Evolutionary conservation across 768 basidiomycete species (phyloP).

Genomic region (Sarcodon aspratus): DNA sequence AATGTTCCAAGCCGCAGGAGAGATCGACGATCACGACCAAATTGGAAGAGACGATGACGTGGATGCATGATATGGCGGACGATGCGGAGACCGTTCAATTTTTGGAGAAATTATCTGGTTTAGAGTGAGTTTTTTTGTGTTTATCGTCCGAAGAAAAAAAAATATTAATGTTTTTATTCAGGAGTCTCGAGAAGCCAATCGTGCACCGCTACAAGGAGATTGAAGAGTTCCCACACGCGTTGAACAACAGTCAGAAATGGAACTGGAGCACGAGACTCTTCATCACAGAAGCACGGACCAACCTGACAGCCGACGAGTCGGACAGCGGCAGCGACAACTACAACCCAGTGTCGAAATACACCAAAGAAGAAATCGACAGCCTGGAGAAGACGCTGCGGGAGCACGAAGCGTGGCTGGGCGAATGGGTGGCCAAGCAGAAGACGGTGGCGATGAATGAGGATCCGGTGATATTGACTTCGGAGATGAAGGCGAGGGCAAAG

Average conservation of each 20-base stretch:
- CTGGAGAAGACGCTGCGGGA: constrained; percentile 71
- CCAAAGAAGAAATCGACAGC: constrained; percentile 69
- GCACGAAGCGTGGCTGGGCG: constrained; percentile 76
- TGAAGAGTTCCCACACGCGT: constrained; percentile 69
- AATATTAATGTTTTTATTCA: constrained; percentile 15
- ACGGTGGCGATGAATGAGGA: constrained; percentile 61
- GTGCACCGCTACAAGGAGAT: constrained; percentile 85
- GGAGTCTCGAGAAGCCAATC: constrained; percentile 70
- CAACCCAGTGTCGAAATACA: constrained; percentile 63
- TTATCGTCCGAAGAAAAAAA: constrained; percentile 1
- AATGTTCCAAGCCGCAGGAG: constrained; percentile 71
- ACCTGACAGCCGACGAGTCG: constrained; percentile 51
- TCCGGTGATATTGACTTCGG: constrained; percentile 75
- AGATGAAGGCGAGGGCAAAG: constrained; percentile 80
- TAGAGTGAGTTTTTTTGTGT: constrained; percentile 60
- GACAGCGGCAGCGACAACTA: constrained; percentile 24
- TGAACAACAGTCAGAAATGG: constrained; percentile 80
- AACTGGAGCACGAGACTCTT: constrained; percentile 85
- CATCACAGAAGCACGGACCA: constrained; percentile 66
- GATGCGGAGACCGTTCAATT: constrained; percentile 67
- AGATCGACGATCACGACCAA: constrained; percentile 51
- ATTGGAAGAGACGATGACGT: constrained; percentile 64
- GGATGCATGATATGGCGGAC: constrained; percentile 83
- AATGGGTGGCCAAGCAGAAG: constrained; percentile 77
- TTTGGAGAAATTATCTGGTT: constrained; percentile 58